Percentiles rank a stretch among this genome's conserved stretches.
phyloP scores from a whole-genome alignment of 1,139 yeast species.

The Pichia sp. region DNA sequence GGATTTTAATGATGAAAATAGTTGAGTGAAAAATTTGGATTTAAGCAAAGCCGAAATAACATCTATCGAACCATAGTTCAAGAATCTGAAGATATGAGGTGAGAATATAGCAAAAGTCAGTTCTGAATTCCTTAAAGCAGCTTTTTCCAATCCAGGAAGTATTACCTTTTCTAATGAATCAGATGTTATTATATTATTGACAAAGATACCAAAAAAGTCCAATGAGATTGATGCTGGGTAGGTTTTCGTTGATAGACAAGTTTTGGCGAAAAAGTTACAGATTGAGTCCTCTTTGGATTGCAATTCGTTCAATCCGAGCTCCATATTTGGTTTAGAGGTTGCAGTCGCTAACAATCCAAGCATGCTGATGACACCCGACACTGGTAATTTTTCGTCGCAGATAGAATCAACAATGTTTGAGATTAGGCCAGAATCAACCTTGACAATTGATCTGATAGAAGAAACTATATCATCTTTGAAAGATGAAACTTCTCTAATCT shows the following conservation, averaged over 20 bases:
- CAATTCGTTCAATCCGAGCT: conserved; percentile 12
- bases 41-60: conserved; percentile 36
- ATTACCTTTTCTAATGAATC: conserved; percentile 41
- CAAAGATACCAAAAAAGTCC: conserved; percentile 37
- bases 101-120: conserved; percentile 50
- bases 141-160: conserved; percentile 66
- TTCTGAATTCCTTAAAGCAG: conserved; percentile 81
- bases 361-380: conserved; percentile 23
- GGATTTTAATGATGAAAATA: conserved; percentile 66
- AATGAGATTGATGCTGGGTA: conserved; percentile 35
- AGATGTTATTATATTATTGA: conserved; percentile 40
- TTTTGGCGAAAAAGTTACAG: conserved; percentile 32
- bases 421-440: conserved; percentile 6
- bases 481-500: conserved; percentile 44
- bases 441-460: conserved; percentile 25
- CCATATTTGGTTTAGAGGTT: not conserved
- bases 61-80: conserved; percentile 35
- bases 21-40: conserved; percentile 49
- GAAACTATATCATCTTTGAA: conserved; percentile 38
- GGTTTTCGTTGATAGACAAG: conserved; percentile 43
- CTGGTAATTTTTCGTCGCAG: conserved; percentile 19
- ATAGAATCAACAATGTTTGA: conserved; percentile 13
- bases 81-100: conserved; percentile 43
- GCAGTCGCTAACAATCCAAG: conserved; percentile 25
- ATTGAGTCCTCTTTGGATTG: conserved; percentile 12